These are phyloP conservation scores for Mycena kentingensis DNA, from an alignment of 768 basidiomycete species.

Conservation along the genomic window DNA sequence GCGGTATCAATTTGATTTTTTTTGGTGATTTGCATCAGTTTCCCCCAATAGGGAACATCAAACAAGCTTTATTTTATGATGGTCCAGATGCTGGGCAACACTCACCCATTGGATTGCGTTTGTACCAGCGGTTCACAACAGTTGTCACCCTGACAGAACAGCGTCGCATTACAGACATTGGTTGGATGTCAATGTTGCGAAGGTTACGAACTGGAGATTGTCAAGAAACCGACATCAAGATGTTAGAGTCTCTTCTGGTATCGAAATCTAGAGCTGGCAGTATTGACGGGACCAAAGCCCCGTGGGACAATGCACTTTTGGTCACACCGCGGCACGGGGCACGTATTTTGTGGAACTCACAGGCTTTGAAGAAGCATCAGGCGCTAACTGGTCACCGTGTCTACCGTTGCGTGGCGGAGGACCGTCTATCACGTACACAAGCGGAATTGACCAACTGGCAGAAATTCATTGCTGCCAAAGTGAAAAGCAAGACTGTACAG, in stretches of 20 bases:
- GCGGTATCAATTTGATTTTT: not conserved
- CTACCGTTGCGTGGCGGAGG: slow-evolving; percentile 34
- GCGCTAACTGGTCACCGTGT: slow-evolving; percentile 13
- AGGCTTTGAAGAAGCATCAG: slow-evolving; percentile 26
- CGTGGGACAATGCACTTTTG: slow-evolving; percentile 37
- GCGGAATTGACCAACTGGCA: slow-evolving; percentile 12
- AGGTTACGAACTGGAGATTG: slow-evolving; percentile 31
- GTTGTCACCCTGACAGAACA: slow-evolving; percentile 42
- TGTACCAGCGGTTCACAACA: slow-evolving; percentile 32
- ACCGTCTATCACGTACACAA: slow-evolving; percentile 23
- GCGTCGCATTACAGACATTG: slow-evolving; percentile 32
- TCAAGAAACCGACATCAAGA: slow-evolving; percentile 27
- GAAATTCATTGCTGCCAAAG: slow-evolving; percentile 9
- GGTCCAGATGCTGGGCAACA: not conserved
- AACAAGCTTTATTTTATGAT: not conserved
- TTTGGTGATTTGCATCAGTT: not conserved
- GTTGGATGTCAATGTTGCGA: slow-evolving; percentile 34
- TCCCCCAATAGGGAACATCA: not conserved
- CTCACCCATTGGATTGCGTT: not conserved
- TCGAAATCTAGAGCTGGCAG: slow-evolving; percentile 9
- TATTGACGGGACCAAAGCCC: slow-evolving; percentile 25
- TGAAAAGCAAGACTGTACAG: slow-evolving; percentile 14
- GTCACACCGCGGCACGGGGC: slow-evolving; percentile 42
- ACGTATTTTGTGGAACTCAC: slow-evolving; percentile 39
- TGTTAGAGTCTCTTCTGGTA: slow-evolving; percentile 27